Evolutionary conservation across 129 eudicot species (phyloP).

Genomic region (Mikania micrantha): DNA sequence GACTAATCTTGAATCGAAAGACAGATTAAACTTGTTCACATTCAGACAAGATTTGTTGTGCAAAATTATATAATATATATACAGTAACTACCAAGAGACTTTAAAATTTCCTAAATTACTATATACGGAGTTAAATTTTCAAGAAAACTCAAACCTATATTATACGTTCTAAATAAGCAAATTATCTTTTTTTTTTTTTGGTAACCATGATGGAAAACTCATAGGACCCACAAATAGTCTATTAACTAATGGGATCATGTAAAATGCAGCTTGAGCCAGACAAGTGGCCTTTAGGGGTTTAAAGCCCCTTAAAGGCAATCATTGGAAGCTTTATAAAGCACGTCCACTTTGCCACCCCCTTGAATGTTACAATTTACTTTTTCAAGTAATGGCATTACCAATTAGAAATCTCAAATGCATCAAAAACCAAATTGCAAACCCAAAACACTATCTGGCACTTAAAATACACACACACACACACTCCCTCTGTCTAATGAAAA

Average conservation of each 20-base stretch:
- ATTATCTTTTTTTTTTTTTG: too few relatives aligned
- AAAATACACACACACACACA: not conserved
- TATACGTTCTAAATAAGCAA: not conserved
- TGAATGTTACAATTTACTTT: too few relatives aligned
- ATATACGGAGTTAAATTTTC: not conserved
- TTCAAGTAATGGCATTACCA: not conserved
- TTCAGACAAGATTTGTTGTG: not conserved
- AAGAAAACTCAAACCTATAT: not conserved
- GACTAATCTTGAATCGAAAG: not conserved
- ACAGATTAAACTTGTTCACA: not conserved
- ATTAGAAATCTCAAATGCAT: not conserved
- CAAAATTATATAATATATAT: not conserved
- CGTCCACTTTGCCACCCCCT: too few relatives aligned
- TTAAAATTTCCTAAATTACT: not conserved
- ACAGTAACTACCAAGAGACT: not conserved
- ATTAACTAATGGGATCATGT: too few relatives aligned
- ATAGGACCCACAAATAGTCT: too few relatives aligned
- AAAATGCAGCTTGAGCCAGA: too few relatives aligned
- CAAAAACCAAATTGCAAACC: not conserved
- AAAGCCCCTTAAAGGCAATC: too few relatives aligned
- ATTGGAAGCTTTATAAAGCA: too few relatives aligned
- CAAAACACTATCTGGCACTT: slow-evolving; percentile 1
- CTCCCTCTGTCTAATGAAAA: not conserved
- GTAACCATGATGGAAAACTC: too few relatives aligned
- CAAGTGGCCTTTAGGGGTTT: too few relatives aligned